These are phyloP conservation scores for Yamadazyma sp. DNA, from an alignment of 805 yeast species.

Conservation along the genomic window DNA sequence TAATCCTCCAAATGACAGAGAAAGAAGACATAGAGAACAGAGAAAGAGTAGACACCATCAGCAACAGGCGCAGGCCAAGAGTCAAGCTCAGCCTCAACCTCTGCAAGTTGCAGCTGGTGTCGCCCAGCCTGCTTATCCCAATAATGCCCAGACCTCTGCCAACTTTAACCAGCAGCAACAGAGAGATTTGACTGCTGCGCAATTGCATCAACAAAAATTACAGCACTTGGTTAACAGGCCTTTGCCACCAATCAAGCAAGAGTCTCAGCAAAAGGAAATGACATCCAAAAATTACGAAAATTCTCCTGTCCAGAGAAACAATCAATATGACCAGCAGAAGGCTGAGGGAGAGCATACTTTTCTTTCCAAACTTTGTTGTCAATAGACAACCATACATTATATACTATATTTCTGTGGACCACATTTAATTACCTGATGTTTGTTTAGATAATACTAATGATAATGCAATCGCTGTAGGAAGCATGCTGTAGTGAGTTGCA, in stretches of 20 bases:
- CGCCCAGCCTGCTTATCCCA: constrained; percentile 5
- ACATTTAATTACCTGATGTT: constrained; percentile 6
- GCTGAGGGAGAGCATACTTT: constrained; percentile 41
- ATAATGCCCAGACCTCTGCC: constrained; percentile 15
- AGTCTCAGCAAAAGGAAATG: constrained; percentile 16
- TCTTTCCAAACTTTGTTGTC: constrained; percentile 45
- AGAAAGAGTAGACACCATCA: constrained; percentile 42
- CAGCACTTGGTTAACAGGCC: constrained; percentile 50
- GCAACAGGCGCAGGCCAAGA: constrained; percentile 5
- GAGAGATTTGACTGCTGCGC: constrained; percentile 45
- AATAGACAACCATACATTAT: constrained; percentile 18
- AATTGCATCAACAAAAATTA: constrained; percentile 48
- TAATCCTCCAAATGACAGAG: constrained; percentile 60
- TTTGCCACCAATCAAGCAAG: constrained; percentile 48
- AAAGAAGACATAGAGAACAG: constrained; percentile 47
- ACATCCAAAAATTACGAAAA: constrained; percentile 21
- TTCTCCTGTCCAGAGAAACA: constrained; percentile 16
- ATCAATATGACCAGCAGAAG: constrained; percentile 43
- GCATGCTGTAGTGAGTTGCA: too few relatives aligned
- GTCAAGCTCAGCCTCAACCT: constrained; percentile 12
- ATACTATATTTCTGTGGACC: constrained; percentile 5
- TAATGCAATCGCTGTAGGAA: constrained; percentile 3
- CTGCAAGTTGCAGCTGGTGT: constrained; percentile 8
- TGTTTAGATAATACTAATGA: constrained; percentile 9
- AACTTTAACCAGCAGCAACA: constrained; percentile 23